A percentile compares a stretch with the other conserved stretches of the same genome.
phyloP scores from a whole-genome alignment of 2,329 filamentous ascomycete genomes.

The Paecilomyces sp. region DNA sequence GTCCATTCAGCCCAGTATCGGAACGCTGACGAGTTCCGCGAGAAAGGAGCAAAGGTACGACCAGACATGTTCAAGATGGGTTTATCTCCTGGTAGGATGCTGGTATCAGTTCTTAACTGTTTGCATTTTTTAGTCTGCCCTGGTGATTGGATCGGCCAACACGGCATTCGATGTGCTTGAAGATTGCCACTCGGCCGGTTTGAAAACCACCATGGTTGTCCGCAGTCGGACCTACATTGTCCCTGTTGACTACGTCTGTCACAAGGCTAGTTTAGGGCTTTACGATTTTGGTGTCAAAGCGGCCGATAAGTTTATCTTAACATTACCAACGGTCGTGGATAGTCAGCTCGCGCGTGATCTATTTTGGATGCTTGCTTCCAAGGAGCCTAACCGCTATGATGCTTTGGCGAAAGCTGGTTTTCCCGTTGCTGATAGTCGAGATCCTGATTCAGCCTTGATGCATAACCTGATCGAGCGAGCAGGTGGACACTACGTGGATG shows the following conservation, averaged over 20 bases:
- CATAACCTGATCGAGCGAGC: conserved; percentile 29
- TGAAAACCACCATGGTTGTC: conserved; percentile 40
- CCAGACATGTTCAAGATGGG: not conserved
- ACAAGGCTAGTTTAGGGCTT: conserved; percentile 12
- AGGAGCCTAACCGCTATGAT: conserved; percentile 29
- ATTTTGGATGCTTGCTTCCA: conserved; percentile 14
- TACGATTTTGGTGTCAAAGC: conserved; percentile 15
- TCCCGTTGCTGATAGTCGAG: conserved; percentile 25
- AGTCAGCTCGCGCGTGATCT: conserved; percentile 5
- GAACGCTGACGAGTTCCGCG: not conserved
- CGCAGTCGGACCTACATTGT: conserved; percentile 32
- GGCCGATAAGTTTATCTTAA: not conserved
- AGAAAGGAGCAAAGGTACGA: not conserved
- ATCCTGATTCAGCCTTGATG: conserved; percentile 14
- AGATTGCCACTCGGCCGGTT: conserved; percentile 36
- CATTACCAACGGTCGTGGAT: not conserved
- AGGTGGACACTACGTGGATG: conserved; percentile 37
- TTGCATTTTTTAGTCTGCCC: conserved; percentile 22
- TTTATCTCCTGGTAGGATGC: not conserved
- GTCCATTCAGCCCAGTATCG: not conserved
- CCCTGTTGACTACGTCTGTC: conserved; percentile 14
- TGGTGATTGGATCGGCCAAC: conserved; percentile 43
- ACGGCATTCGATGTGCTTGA: conserved; percentile 42
- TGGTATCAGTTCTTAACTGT: not conserved
- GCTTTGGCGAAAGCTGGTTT: conserved; percentile 28